Base-by-base conservation (phyloP, 805 yeast species). In the Kodamaea leandrae region DNA sequence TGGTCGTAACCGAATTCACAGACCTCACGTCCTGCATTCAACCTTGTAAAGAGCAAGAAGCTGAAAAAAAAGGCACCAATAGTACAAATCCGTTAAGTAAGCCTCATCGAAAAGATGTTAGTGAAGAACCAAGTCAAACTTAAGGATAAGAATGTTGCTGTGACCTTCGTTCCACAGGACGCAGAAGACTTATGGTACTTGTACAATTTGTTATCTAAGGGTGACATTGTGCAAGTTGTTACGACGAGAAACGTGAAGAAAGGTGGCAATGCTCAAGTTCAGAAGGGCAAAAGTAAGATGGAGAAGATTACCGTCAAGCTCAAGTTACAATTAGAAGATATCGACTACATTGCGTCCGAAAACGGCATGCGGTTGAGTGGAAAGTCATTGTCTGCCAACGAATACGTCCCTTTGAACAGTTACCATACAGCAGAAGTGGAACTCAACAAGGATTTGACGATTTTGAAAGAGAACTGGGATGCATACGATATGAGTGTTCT, bases 161-260 rank as follows among this genome's bases (percentile, higher is more conserved):
- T 87, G 15, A 72, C 85, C 0, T 59, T 91, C 15, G 66, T 80
- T 3, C 90, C 97, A 0, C 85, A 90, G 54, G 98, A 93, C 53
- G 78, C 84, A 36, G 97, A 91, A 52, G 99, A 91, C 60, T 69
- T 93, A 46, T 93, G 96, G 88, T 81, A 85, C 18, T 57, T 87
- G 3, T 88, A 88, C 67, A 93, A 91, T 55, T 66, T 93, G 18
- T 71, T 93, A 2, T 82, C 80, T 37, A 76, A 77, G 41, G 85
- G 83, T 15, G 98, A 93, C 63, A 82, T 78, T 48, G 71, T 91
- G 4, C 77, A 78, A 43, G 66, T 90, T 41, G 73, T 74, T 45
- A 86, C 96, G 8, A 66, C 74, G 49, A 69, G 96, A 60, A 82
- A 82, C 53, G 74, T 85, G 34, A 74, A 58, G 58, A 66, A 67